These are phyloP conservation scores for Cladosporium sp. DNA, from an alignment of 2,329 filamentous ascomycete genomes.

Conservation along the genomic window DNA sequence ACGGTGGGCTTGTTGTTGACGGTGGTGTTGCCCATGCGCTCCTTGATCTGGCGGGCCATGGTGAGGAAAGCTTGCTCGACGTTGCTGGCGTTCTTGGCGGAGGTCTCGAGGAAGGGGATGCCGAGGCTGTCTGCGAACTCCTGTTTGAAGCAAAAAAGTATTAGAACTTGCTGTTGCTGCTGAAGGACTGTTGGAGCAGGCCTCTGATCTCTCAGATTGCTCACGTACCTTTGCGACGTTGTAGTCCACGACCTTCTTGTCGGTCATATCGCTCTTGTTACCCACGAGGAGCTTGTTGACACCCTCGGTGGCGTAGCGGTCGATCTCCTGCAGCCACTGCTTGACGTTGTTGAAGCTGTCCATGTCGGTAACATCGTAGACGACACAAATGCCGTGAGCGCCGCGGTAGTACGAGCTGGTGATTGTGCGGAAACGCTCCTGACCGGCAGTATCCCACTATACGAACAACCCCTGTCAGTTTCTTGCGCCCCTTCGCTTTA, in stretches of 20 bases:
- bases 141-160: slow-evolving; percentile 47
- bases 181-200: too few relatives aligned
- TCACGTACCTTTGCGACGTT: slow-evolving; percentile 88
- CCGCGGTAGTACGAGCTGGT: slow-evolving; percentile 99
- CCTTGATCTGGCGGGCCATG: slow-evolving; percentile 99
- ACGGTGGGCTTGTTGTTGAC: slow-evolving; percentile 99
- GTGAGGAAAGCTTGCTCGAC: slow-evolving; percentile 99
- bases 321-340: slow-evolving; percentile 99
- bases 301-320: slow-evolving; percentile 97
- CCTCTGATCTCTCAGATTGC: not conserved
- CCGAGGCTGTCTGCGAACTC: slow-evolving; percentile 98
- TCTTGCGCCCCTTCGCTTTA: not conserved
- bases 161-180: slow-evolving; percentile 79
- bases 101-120: slow-evolving; percentile 99
- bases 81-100: slow-evolving; percentile 98
- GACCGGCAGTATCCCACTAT: slow-evolving; percentile 98
- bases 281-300: slow-evolving; percentile 99
- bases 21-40: slow-evolving; percentile 95
- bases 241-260: slow-evolving; percentile 99
- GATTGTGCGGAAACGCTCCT: slow-evolving; percentile 99
- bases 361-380: slow-evolving; percentile 99
- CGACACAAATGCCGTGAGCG: slow-evolving; percentile 97
- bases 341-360: slow-evolving; percentile 99
- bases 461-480: slow-evolving; percentile 10
- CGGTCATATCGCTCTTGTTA: slow-evolving; percentile 99